A percentile compares a stretch with the other conserved stretches of the same genome.
These are phyloP conservation scores for Hypholoma sublateritium DNA, from an alignment of 768 basidiomycete genomes.

Conservation along the genomic window DNA sequence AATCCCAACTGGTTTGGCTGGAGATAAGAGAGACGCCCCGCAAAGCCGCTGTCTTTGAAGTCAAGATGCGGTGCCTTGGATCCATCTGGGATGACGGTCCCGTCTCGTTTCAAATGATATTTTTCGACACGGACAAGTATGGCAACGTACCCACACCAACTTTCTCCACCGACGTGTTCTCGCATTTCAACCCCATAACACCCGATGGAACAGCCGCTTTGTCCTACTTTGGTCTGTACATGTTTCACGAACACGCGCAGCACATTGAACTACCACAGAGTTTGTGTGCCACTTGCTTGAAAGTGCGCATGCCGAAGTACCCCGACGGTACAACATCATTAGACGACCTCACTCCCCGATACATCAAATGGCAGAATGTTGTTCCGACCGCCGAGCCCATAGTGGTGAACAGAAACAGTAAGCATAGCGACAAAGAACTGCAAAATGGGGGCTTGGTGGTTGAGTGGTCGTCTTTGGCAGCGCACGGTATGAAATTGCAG, in stretches of 20 bases:
- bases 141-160: neutral
- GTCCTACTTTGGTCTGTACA: neutral
- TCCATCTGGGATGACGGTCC: neutral
- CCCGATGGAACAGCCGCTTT: neutral
- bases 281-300: neutral
- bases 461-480: neutral
- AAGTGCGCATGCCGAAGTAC: neutral
- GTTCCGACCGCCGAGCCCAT: neutral
- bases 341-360: neutral
- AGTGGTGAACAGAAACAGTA: neutral
- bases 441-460: neutral
- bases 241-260: neutral
- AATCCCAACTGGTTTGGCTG: neutral
- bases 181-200: neutral
- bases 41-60: neutral
- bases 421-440: neutral
- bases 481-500: slow-evolving; percentile 1
- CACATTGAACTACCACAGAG: neutral
- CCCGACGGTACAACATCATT: neutral
- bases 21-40: neutral
- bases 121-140: slow-evolving; percentile 2
- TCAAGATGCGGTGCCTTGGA: neutral
- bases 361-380: neutral
- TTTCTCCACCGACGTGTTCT: neutral
- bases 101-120: neutral